These are phyloP conservation scores for Myxozyma lipomycoides DNA, from an alignment of 805 yeast genomes.

Conservation along the genomic window DNA sequence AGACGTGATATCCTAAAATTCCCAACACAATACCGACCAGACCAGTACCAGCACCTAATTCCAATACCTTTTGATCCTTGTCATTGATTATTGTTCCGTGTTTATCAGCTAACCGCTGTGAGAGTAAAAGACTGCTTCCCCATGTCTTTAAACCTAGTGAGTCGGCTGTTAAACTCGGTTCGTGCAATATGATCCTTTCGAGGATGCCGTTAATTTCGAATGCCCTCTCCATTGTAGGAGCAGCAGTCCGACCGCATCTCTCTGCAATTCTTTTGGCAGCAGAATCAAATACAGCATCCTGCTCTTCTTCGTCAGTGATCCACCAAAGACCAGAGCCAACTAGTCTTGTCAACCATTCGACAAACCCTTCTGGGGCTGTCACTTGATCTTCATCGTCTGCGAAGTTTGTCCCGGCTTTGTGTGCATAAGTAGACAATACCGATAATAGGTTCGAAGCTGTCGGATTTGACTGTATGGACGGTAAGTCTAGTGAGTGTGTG, in stretches of 20 bases:
- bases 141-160: slow-evolving; percentile 89
- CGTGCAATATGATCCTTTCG: slow-evolving; percentile 45
- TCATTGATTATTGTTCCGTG: slow-evolving; percentile 28
- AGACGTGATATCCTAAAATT: slow-evolving; percentile 47
- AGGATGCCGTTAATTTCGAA: slow-evolving; percentile 46
- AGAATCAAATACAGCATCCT: slow-evolving; percentile 45
- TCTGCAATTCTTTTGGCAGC: slow-evolving; percentile 71
- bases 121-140: slow-evolving; percentile 82
- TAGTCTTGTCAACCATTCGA: slow-evolving; percentile 19
- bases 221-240: slow-evolving; percentile 62
- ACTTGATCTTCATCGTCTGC: background rate
- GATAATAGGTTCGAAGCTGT: slow-evolving; percentile 4
- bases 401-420: slow-evolving; percentile 2
- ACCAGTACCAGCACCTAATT: slow-evolving; percentile 96
- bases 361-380: slow-evolving; percentile 16
- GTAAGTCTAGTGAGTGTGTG: slow-evolving; percentile 20
- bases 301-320: slow-evolving; percentile 31
- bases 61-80: slow-evolving; percentile 40
- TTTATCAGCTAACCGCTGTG: slow-evolving; percentile 47
- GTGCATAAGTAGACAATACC: slow-evolving; percentile 2
- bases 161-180: slow-evolving; percentile 84
- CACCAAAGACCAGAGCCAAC: slow-evolving; percentile 15
- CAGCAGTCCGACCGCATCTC: slow-evolving; percentile 79
- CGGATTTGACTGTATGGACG: slow-evolving; percentile 8
- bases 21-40: slow-evolving; percentile 72